A percentile compares a stretch with the other conserved stretches of the same genome.
These are phyloP conservation scores for Trichoderma breve DNA, from an alignment of 2,329 filamentous ascomycete genomes.

Conservation along the genomic window DNA sequence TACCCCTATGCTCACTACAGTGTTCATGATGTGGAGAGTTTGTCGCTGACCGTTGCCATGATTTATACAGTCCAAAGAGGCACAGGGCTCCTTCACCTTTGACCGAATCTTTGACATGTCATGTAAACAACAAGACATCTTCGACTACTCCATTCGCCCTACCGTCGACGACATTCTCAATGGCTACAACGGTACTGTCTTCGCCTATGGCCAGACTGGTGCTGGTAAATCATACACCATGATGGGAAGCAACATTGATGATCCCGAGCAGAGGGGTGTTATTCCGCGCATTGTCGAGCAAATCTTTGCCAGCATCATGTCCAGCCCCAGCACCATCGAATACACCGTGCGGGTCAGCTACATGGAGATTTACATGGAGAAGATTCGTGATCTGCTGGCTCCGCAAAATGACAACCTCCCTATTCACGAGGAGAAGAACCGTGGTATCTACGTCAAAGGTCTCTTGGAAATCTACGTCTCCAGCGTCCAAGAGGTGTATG, in stretches of 20 bases:
- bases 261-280: slow-evolving; percentile 83
- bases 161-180: slow-evolving; percentile 98
- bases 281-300: slow-evolving; percentile 97
- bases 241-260: slow-evolving; percentile 78
- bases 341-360: slow-evolving; percentile 99
- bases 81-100: slow-evolving; percentile 86
- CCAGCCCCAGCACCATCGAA: slow-evolving; percentile 89
- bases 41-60: slow-evolving; percentile 9
- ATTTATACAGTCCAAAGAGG: slow-evolving; percentile 74
- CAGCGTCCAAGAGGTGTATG: slow-evolving; percentile 92
- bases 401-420: slow-evolving; percentile 95
- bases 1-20: neutral
- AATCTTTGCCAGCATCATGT: slow-evolving; percentile 93
- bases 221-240: slow-evolving; percentile 99
- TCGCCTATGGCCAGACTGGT: slow-evolving; percentile 97
- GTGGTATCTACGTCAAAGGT: slow-evolving; percentile 95
- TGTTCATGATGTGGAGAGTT: neutral
- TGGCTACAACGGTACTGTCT: slow-evolving; percentile 98
- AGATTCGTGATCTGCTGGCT: slow-evolving; percentile 87
- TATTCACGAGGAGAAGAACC: slow-evolving; percentile 96
- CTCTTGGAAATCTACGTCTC: slow-evolving; percentile 93
- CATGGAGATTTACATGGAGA: slow-evolving; percentile 99
- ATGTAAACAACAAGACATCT: slow-evolving; percentile 87
- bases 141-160: slow-evolving; percentile 93
- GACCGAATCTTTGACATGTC: slow-evolving; percentile 96